Conservation (phyloP, 495 filamentous ascomycete species). For the Clohesyomyces aquaticus region DNA sequence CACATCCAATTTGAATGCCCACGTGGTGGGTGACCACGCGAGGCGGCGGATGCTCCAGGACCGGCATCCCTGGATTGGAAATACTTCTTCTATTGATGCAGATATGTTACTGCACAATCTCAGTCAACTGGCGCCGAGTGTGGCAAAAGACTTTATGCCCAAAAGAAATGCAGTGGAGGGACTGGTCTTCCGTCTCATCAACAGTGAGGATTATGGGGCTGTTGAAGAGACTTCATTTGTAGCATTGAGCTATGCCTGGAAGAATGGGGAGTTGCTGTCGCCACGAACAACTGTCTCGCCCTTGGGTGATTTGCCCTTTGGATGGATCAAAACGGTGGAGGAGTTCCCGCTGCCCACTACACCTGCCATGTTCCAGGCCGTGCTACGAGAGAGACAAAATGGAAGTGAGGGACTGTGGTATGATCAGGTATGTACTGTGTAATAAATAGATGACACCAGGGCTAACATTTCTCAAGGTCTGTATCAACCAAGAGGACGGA, state of each 20-base stretch:
- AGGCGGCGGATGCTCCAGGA: constrained; percentile 2
- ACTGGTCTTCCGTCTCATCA: constrained; percentile 26
- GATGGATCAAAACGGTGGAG: constrained; percentile 34
- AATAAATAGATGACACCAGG: neutral
- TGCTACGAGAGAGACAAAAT: constrained; percentile 20
- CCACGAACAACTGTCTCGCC: constrained; percentile 13
- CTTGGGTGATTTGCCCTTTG: constrained; percentile 34
- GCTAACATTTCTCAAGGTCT: constrained; percentile 34
- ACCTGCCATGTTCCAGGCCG: constrained; percentile 28
- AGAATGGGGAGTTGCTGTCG: constrained; percentile 10
- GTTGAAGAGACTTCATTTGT: constrained; percentile 22
- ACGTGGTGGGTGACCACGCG: constrained; percentile 8
- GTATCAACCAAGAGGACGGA: constrained; percentile 44
- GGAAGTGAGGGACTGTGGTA: constrained; percentile 35
- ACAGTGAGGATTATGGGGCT: constrained; percentile 10
- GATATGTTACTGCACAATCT: constrained; percentile 23
- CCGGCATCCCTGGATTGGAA: constrained; percentile 15
- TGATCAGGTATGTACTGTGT: constrained; percentile 25
- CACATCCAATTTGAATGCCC: constrained; percentile 25
- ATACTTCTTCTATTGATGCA: neutral
- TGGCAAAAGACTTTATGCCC: constrained; percentile 24
- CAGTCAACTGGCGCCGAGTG: constrained; percentile 13
- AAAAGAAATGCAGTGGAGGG: neutral
- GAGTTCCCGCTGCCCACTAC: constrained; percentile 29
- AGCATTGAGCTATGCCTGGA: constrained; percentile 35